Evolutionary conservation across 2,329 filamentous ascomycete genomes (phyloP).

Genomic region (Trichoderma breve): DNA sequence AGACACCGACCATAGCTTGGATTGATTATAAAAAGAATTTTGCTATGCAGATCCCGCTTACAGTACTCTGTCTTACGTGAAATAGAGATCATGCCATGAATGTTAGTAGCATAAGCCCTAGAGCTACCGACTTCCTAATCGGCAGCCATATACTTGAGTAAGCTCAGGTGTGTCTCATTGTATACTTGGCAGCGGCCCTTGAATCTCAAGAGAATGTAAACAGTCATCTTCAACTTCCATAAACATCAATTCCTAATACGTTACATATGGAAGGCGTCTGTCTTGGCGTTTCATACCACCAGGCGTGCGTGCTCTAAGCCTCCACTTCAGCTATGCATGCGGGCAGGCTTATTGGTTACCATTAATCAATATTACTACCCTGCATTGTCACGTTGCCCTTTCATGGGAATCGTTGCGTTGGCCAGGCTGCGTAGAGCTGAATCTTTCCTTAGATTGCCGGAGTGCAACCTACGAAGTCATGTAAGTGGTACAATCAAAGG

Average conservation of each 20-base stretch:
- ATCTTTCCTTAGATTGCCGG: neutral
- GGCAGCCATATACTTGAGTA: neutral
- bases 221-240: neutral
- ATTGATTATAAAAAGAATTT: neutral
- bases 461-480: neutral
- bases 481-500: neutral
- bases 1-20: neutral
- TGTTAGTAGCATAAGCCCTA: neutral
- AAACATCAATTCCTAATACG: neutral
- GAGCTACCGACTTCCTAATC: neutral
- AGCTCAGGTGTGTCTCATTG: neutral
- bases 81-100: neutral
- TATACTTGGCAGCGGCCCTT: neutral
- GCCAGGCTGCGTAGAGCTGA: neutral
- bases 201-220: neutral
- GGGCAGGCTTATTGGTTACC: neutral
- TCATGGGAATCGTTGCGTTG: neutral
- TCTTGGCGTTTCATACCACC: neutral
- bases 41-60: neutral
- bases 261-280: neutral
- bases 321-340: neutral
- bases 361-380: neutral
- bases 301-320: neutral
- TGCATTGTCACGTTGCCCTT: neutral
- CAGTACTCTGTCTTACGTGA: neutral